Base-by-base conservation (phyloP, 2,329 filamentous ascomycete species). In the Rhinocladiella similis region DNA sequence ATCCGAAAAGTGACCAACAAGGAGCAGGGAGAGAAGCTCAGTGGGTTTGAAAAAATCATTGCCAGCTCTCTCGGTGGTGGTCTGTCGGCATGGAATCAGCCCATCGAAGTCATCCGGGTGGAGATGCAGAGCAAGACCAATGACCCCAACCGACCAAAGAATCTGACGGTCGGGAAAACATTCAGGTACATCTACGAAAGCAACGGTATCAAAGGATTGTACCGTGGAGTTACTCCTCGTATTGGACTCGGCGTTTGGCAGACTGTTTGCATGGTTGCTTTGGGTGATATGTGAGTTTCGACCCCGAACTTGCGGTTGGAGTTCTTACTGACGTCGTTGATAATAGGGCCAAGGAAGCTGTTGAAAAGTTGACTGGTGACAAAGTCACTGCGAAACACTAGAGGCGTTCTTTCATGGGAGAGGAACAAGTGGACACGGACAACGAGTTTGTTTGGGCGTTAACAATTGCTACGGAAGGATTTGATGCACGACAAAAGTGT, bases 81-180 rank as follows among this genome's bases (percentile, higher is more conserved):
- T 72, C 82, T 99, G 69, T 91, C 87, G 62, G 94, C 94, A 64
- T 99, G 94, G 94, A 99, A 99, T 79, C 94, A 99, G 83, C 94
- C 94, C 62, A 99, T 99, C 73, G 94, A 99, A 84, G 94, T 99
- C 73, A 97, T 99, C 73, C 91, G 94, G 64, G 93, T 99, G 61
- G 94, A 99, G 84, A 97, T 99, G 91, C 94, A 99, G 86, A 96
- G 90, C 80, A 97, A 97, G 87, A 97, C 88, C 68, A 90, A 89
- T 68, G 94, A 99, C 73, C 92, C 94, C 59, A 97, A 97, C 82
- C 89, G 94, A 50, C 94, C 94, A 67, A 96, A 96, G 86, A 99
- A 99, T 81, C 88, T 99, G 89, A 97, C 91, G 49, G 94, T 99
- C 62, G 90, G 87, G 67, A 96, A 91, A 69, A 81, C 84, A 7